Base-by-base conservation (phyloP, 2,329 filamentous ascomycete species). In the Trematosphaeria pertusa region DNA sequence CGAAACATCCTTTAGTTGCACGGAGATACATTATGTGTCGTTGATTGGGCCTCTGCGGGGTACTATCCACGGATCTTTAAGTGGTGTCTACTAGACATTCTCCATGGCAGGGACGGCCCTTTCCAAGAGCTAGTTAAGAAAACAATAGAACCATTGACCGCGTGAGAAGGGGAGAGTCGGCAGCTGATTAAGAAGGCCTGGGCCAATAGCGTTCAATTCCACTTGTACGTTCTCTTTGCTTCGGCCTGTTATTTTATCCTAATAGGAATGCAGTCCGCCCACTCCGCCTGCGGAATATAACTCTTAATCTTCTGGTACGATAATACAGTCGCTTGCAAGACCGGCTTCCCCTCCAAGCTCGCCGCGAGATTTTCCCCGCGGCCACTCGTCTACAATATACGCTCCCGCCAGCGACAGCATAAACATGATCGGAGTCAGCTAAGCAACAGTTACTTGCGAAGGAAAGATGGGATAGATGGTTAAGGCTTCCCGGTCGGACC, bases 71-170 rank as follows among this genome's bases (percentile, higher is more conserved):
- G 38, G 32, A 37, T 43, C 15, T 48, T 48, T 24, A 22, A 48
- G 26, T 42, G 24, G 32, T 37, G 21, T 47, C 17, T 42, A 19
- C 26, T 47, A 36, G 32, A 47, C 18, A 47, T 47, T 12, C 30
- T 36, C 31, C 11, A 14, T 11, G n/a, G 36, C 15, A 46, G 19
- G 21, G 37, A 46, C 28, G 36, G 43, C 21, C 10, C 4, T 12
- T 46, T 46, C 30, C 31, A 41, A 36, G 43, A 35, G 12, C 28
- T 46, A 22, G 36, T 46, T 17, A 46, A 46, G 43, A 38, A 46
- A 17, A 46, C 28, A 12, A 38, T 46, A 15, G 35, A 46, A 19
- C 42, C 35, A 18, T 46, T 46, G 20, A 38, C 34, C 18, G 28
- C 20, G n/a, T 46, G 28, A 18, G 43, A 39, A 20, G 32, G 22